A percentile compares a stretch with the other conserved stretches of the same genome.
Evolutionary conservation across 495 filamentous ascomycete genomes (phyloP).

Genomic region (Lichenothelia convexa): DNA sequence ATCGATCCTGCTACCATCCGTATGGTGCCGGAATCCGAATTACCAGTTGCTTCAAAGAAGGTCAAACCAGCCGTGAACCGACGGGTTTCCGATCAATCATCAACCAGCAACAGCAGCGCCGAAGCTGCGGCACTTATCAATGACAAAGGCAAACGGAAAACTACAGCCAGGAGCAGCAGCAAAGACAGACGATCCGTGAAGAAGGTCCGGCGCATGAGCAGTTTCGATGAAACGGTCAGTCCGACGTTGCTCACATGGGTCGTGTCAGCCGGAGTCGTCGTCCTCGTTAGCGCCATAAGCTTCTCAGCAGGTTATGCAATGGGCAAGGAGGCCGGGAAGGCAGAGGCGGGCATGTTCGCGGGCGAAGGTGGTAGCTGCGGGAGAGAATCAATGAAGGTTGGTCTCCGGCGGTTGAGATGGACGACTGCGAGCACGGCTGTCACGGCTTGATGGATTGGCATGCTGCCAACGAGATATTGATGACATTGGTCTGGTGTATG

Average conservation of each 20-base stretch:
- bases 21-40: constrained; percentile 61
- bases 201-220: constrained; percentile 6
- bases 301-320: constrained; percentile 88
- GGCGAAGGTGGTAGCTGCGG: no score
- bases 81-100: no score
- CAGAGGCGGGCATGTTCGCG: no score
- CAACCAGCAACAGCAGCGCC: constrained; percentile 9
- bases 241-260: constrained; percentile 84
- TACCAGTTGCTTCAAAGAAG: constrained; percentile 44
- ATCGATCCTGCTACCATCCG: constrained; percentile 37
- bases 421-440: no score
- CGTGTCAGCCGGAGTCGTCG: constrained; percentile 77
- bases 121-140: constrained; percentile 1
- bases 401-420: no score
- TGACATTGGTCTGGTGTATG: no score
- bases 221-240: constrained; percentile 15
- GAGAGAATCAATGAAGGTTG: no score
- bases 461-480: no score
- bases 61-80: constrained; percentile 12
- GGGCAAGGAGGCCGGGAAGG: constrained; percentile 59
- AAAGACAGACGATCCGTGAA: constrained; percentile 12
- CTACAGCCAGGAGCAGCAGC: constrained; percentile 8
- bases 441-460: no score
- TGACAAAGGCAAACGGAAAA: constrained; percentile 16
- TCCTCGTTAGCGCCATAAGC: constrained; percentile 76